Conservation (phyloP, 345 rosid genomes). For the Syzygium aqueum region DNA sequence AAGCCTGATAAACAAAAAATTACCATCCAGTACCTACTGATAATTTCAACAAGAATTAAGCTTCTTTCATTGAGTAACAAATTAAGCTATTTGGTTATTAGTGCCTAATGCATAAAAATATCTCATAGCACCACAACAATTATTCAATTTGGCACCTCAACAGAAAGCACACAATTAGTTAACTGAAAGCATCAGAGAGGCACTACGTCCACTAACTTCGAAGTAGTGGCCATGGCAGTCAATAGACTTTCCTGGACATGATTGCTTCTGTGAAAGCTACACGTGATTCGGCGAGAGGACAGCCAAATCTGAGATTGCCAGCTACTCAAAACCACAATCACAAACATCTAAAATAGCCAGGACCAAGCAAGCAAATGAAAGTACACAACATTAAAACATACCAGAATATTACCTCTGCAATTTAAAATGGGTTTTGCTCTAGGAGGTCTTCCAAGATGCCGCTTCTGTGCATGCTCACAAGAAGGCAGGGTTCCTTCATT, state of each 20-base stretch:
- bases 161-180: not conserved
- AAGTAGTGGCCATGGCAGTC: not conserved
- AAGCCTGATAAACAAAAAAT: not conserved
- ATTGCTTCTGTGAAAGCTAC: not conserved
- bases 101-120: not conserved
- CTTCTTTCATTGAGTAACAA: not conserved
- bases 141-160: not conserved
- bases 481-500: not conserved
- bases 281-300: not conserved
- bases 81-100: not conserved
- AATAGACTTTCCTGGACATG: not conserved
- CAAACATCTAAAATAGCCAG: not conserved
- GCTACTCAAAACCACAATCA: not conserved
- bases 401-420: not conserved
- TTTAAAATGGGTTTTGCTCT: not conserved
- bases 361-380: not conserved
- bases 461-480: not conserved
- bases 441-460: not conserved
- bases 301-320: not conserved
- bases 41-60: not conserved
- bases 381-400: not conserved
- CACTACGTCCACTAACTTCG: not conserved
- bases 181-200: not conserved
- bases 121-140: not conserved
- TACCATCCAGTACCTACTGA: not conserved